phyloP scores from a whole-genome alignment of 257 asterid species.

The Jacaranda copaia region DNA sequence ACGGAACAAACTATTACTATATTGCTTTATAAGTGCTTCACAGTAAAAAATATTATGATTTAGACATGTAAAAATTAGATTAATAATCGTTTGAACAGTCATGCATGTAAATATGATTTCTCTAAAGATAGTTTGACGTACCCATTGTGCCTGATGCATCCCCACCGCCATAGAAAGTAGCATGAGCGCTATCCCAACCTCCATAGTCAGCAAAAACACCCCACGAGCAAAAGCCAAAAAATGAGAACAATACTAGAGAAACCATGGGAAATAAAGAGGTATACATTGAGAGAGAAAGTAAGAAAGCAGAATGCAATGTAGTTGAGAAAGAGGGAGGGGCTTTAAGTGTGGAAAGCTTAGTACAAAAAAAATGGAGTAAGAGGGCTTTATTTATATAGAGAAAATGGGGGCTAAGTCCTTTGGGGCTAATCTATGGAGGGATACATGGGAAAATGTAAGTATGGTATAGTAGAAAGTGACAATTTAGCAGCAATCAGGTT shows the following conservation, averaged over 20 bases:
- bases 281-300: slow-evolving; percentile 47
- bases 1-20: not conserved
- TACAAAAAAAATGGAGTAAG: slow-evolving; percentile 33
- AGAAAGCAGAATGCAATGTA: not conserved
- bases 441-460: not conserved
- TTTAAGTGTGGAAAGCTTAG: slow-evolving; percentile 29
- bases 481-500: slow-evolving; percentile 40
- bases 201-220: slow-evolving; percentile 43
- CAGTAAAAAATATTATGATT: not conserved
- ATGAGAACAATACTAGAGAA: slow-evolving; percentile 39
- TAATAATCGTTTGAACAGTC: too few species aligned
- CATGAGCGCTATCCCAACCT: slow-evolving; percentile 62
- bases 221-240: slow-evolving; percentile 39
- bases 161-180: slow-evolving; percentile 67
- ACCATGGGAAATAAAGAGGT: slow-evolving; percentile 31
- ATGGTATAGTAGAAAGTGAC: slow-evolving; percentile 56
- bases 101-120: not conserved
- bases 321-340: not conserved
- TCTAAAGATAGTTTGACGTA: slow-evolving; percentile 9
- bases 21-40: not conserved
- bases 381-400: slow-evolving; percentile 53
- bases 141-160: slow-evolving; percentile 75
- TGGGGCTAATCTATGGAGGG: not conserved
- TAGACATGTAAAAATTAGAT: not conserved
- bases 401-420: slow-evolving; percentile 27